These are phyloP conservation scores for Clarireedia sp. DNA, from an alignment of 2,329 filamentous ascomycete species.

Conservation along the genomic window DNA sequence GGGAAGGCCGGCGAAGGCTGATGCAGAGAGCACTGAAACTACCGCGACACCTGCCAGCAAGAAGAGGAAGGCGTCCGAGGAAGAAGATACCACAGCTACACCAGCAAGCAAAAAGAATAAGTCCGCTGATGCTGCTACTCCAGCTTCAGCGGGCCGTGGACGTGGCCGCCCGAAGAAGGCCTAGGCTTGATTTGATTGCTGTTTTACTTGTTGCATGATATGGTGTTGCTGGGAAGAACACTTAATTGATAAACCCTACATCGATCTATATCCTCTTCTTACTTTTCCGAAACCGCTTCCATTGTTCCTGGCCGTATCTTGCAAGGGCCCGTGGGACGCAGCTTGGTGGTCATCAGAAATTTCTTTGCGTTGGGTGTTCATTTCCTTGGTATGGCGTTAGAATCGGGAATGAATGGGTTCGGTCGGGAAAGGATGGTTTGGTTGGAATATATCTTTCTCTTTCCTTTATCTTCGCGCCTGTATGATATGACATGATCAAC, in stretches of 20 bases:
- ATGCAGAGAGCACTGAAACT: neutral
- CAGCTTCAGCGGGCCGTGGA: neutral
- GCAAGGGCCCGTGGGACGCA: neutral
- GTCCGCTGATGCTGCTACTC: neutral
- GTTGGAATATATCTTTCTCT: neutral
- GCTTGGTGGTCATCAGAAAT: neutral
- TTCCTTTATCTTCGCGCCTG: neutral
- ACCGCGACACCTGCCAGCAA: conserved; percentile 3
- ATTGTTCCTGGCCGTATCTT: neutral
- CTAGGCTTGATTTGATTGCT: neutral
- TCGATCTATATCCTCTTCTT: neutral
- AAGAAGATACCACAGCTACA: neutral
- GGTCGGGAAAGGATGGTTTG: neutral
- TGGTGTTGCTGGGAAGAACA: neutral
- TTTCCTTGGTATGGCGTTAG: neutral
- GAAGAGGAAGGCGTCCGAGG: conserved; percentile 8
- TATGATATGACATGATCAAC: neutral
- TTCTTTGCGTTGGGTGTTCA: neutral
- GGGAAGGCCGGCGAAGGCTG: conserved; percentile 2
- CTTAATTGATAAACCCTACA: neutral
- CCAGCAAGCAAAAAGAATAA: conserved; percentile 8
- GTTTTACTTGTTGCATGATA: neutral
- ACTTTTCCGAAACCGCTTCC: neutral
- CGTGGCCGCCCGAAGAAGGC: conserved; percentile 9
- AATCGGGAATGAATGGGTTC: neutral